Conservation (phyloP, 257 asterid species). For the Marsdenia floribunda region DNA sequence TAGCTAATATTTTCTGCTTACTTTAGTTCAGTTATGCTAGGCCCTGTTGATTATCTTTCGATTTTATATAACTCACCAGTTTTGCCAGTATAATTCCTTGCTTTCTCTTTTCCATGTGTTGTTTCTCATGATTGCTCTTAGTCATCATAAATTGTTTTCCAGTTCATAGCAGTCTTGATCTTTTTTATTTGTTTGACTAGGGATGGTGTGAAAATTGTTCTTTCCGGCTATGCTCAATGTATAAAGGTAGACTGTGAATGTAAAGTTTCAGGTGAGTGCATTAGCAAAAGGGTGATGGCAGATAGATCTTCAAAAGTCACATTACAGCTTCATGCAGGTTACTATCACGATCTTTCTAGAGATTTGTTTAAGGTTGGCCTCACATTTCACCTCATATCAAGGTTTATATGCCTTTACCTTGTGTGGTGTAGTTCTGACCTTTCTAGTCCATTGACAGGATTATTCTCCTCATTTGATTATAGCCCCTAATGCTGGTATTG, state of each 20-base stretch:
- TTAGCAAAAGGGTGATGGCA: constrained; percentile 12
- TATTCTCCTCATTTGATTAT: constrained; percentile 59
- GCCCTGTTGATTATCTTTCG: not conserved
- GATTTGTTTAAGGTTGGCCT: constrained; percentile 53
- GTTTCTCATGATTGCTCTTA: constrained; percentile 6
- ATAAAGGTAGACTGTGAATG: constrained; percentile 52
- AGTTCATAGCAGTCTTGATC: not conserved
- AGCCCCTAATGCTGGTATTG: constrained; percentile 90
- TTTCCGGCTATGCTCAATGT: constrained; percentile 52
- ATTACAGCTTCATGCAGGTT: constrained; percentile 66
- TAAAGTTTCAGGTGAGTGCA: constrained; percentile 30
- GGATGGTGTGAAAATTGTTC: constrained; percentile 60
- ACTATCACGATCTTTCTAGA: constrained; percentile 62
- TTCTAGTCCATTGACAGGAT: constrained; percentile 33
- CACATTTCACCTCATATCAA: not conserved
- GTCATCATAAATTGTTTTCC: not conserved
- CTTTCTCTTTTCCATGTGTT: not conserved
- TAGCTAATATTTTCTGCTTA: not conserved
- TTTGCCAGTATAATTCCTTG: not conserved
- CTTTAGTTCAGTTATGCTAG: not conserved
- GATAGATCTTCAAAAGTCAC: constrained; percentile 32
- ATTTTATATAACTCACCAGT: not conserved
- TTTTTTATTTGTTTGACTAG: constrained; percentile 33
- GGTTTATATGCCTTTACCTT: not conserved
- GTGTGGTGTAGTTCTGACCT: constrained; percentile 12